phyloP scores from a whole-genome alignment of 2,329 filamentous ascomycete genomes.

The Helotiales sp. region DNA sequence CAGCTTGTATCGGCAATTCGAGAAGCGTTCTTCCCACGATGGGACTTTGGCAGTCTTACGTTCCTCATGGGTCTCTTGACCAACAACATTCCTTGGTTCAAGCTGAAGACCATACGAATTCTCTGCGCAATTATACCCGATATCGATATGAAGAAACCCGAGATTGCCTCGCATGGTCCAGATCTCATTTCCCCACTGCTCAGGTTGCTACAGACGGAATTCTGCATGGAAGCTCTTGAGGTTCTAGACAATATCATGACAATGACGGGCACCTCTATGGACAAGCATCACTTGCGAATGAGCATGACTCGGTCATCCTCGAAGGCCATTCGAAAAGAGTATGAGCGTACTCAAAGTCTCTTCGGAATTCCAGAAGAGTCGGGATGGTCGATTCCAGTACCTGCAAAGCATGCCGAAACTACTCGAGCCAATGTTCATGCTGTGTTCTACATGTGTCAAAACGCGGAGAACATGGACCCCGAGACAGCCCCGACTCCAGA shows the following conservation, averaged over 20 bases:
- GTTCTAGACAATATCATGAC: constrained; percentile 96
- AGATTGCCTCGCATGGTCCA: constrained; percentile 88
- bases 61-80: constrained; percentile 92
- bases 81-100: constrained; percentile 88
- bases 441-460: constrained; percentile 92
- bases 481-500: constrained; percentile 77
- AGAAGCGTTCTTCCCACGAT: constrained; percentile 77
- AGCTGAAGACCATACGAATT: constrained; percentile 89
- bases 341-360: constrained; percentile 89
- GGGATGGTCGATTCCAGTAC: constrained; percentile 94
- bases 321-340: constrained; percentile 87
- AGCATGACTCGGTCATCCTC: constrained; percentile 94
- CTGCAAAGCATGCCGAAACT: constrained; percentile 83
- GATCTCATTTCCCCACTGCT: constrained; percentile 94
- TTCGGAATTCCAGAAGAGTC: constrained; percentile 96
- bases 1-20: constrained; percentile 76
- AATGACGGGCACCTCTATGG: constrained; percentile 89
- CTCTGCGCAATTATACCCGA: constrained; percentile 84
- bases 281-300: constrained; percentile 94
- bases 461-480: constrained; percentile 59
- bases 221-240: constrained; percentile 88
- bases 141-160: constrained; percentile 89
- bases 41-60: constrained; percentile 84
- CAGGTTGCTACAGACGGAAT: constrained; percentile 87
- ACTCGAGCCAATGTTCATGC: constrained; percentile 94